Conservation (phyloP, 345 rosid species). For the Ailanthus altissimus region DNA sequence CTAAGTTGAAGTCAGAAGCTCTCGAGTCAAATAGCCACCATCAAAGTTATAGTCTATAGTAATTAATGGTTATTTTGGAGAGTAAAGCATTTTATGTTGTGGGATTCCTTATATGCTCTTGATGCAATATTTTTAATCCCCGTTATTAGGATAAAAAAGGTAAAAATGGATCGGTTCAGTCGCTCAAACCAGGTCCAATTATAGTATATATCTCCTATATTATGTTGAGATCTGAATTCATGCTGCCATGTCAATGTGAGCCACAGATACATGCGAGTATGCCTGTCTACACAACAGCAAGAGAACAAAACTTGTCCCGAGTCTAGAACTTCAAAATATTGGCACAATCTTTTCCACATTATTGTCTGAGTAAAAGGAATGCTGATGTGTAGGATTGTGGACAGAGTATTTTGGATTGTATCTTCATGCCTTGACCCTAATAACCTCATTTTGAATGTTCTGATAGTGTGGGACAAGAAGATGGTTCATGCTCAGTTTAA, state of each 20-base stretch:
- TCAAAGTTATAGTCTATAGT: too few relatives aligned
- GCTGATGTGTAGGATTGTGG: background rate
- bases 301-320: background rate
- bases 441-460: background rate
- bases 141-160: background rate
- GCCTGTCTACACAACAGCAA: background rate
- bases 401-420: background rate
- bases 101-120: background rate
- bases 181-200: background rate
- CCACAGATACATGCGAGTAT: background rate
- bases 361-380: background rate
- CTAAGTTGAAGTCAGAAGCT: background rate
- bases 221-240: background rate
- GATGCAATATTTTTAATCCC: background rate
- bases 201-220: background rate
- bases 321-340: constrained; percentile 7
- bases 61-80: background rate
- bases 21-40: too few relatives aligned
- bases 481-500: constrained; percentile 88
- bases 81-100: background rate
- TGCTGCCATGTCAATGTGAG: constrained; percentile 3
- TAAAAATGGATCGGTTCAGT: background rate
- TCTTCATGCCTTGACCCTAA: constrained; percentile 3
- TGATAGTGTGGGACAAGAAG: constrained; percentile 97
- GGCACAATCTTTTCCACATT: background rate